These are phyloP conservation scores for Colletotrichum kahawae DNA, from an alignment of 2,329 filamentous ascomycete genomes.

Conservation along the genomic window DNA sequence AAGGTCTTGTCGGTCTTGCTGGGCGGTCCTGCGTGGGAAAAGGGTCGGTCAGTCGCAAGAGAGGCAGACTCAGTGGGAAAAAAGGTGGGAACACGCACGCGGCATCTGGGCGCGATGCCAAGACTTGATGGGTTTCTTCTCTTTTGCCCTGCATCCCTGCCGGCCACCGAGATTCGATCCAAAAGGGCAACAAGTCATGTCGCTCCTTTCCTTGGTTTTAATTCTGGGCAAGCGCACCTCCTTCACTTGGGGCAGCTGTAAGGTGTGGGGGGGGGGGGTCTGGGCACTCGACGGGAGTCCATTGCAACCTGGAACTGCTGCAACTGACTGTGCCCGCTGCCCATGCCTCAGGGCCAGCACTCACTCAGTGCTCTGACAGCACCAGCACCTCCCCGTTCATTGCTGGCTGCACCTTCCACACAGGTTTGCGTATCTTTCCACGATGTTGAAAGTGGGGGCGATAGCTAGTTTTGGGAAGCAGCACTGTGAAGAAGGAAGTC, in stretches of 20 bases:
- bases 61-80: neutral
- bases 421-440: neutral
- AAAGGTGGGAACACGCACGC: constrained; percentile 11
- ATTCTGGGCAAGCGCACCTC: neutral
- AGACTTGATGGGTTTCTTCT: constrained; percentile 18
- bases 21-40: neutral
- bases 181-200: neutral
- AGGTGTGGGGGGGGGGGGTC: neutral
- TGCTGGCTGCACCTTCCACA: neutral
- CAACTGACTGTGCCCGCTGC: neutral
- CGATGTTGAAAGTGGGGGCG: neutral
- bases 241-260: neutral
- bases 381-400: neutral
- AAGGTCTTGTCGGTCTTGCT: neutral
- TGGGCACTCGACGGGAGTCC: neutral
- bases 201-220: neutral
- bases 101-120: constrained; percentile 12
- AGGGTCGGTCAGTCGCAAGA: neutral
- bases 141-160: constrained; percentile 12
- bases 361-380: neutral
- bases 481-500: neutral
- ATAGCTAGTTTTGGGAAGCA: neutral
- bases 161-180: neutral
- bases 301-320: neutral
- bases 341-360: neutral